phyloP scores from a whole-genome alignment of 2,329 filamentous ascomycete species.

The Xylariaceae sp. region DNA sequence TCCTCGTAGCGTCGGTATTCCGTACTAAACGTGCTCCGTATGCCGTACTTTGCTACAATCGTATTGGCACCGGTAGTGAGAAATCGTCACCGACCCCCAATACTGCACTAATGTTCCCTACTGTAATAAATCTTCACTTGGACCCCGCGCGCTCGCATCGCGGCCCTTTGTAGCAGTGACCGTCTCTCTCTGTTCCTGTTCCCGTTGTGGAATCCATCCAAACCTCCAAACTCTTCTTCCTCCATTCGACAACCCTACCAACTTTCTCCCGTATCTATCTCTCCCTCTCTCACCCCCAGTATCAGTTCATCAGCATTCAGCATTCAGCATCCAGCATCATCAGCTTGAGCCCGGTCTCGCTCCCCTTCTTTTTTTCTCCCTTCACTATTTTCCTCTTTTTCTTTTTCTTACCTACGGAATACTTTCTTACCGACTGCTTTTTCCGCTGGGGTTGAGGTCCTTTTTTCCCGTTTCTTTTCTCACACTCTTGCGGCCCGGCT shows the following conservation, averaged over 20 bases:
- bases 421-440: background rate
- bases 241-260: background rate
- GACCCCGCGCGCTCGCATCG: conserved; percentile 19
- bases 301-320: background rate
- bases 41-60: background rate
- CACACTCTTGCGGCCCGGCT: background rate
- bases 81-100: background rate
- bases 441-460: background rate
- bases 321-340: background rate
- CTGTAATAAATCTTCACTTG: conserved; percentile 7
- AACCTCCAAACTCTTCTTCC: conserved; percentile 2
- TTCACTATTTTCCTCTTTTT: background rate
- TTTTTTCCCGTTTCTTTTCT: background rate
- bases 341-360: background rate
- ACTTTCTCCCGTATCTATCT: background rate
- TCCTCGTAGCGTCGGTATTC: background rate
- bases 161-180: conserved; percentile 12
- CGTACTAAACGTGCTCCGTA: background rate
- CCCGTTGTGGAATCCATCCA: background rate
- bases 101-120: background rate
- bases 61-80: background rate
- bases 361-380: background rate
- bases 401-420: background rate
- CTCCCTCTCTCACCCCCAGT: background rate
- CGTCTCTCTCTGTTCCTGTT: background rate